phyloP scores from a whole-genome alignment of 768 basidiomycete species.

The Naganishia vaughanmartiniae region DNA sequence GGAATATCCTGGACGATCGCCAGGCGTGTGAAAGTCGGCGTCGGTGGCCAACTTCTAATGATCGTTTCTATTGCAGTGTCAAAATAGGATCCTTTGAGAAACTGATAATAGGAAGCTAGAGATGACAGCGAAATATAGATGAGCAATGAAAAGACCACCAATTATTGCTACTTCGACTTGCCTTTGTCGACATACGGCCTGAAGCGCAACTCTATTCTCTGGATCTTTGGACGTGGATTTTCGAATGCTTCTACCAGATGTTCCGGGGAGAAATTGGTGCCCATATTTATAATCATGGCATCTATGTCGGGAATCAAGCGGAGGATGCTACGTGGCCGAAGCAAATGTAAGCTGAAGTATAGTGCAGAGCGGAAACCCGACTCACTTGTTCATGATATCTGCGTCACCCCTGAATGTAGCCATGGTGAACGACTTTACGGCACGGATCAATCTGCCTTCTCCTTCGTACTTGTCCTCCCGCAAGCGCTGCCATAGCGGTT shows the following conservation, averaged over 20 bases:
- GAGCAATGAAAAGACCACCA: background rate
- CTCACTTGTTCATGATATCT: conserved; percentile 64
- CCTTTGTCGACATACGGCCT: conserved; percentile 71
- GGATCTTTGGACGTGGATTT: conserved; percentile 57
- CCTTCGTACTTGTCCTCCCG: conserved; percentile 41
- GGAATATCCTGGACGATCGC: conserved; percentile 54
- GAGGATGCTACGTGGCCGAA: conserved; percentile 54
- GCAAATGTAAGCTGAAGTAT: background rate
- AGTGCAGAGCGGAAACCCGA: conserved; percentile 23
- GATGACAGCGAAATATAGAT: conserved; percentile 10
- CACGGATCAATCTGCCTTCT: background rate
- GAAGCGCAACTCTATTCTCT: conserved; percentile 67
- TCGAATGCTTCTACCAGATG: conserved; percentile 70
- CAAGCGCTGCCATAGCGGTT: conserved; percentile 62
- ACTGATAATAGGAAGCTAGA: conserved; percentile 71
- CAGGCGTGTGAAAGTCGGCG: conserved; percentile 48
- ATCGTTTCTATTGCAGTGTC: conserved; percentile 68
- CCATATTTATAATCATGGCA: conserved; percentile 65
- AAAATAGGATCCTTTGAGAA: conserved; percentile 76
- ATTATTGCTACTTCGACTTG: background rate
- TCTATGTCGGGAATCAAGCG: conserved; percentile 59
- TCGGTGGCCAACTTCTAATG: conserved; percentile 61
- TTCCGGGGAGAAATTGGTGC: conserved; percentile 76
- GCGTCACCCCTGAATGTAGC: conserved; percentile 68
- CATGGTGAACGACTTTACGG: conserved; percentile 38